Base-by-base conservation (phyloP, 257 asterid species). In the Salvia splendens region DNA sequence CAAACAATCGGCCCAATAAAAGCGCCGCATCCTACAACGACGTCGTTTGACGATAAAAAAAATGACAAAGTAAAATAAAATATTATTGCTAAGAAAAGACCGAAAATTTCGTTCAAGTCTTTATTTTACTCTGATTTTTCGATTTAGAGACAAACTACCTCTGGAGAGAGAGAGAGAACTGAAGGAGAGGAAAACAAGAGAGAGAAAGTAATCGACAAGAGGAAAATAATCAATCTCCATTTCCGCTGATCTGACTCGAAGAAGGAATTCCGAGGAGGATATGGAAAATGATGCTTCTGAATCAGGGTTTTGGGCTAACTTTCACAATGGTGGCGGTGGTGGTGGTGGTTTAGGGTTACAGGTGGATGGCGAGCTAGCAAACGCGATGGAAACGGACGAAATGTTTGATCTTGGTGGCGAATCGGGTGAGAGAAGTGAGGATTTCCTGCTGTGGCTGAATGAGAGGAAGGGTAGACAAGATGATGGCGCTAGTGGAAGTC, bases 281-380 rank as follows among this genome's bases (percentile, higher is more conserved):
- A 80, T 82, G 87, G 88, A 83, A 61, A 77, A 80, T 61, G 89
- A 82, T 20, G 86, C 78, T 63, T 66, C 86, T 62, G 86, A 65
- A 41, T 65, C 73, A 69, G 81, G 79, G 75, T 65, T 71, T 66
- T 61, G 81, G 83, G 61, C 42, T 42, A 52, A 69, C 73, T 76
- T 75, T 24, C 48, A 9, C 17, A 47, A 60, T 32, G 49, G 38
- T 50, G 40, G 55, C 57, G 64, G 28, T 63, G 62, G 15, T 56
- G 79, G 54, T 52, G 46, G 11, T 24, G 65, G 12, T n/a, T 74
- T 68, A 57, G 77, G 58, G 64, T 46, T 68, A 11, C 73, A 41
- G 74, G 54, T 40, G 24, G 73, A 64, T 20, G 79, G 57, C 49
- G 73, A 55, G 74, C 61, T 73, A 12, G 70, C 47, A 1, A 61